Evolutionary conservation across 345 rosid genomes (phyloP).

Genomic region (Erodium maritimum): DNA sequence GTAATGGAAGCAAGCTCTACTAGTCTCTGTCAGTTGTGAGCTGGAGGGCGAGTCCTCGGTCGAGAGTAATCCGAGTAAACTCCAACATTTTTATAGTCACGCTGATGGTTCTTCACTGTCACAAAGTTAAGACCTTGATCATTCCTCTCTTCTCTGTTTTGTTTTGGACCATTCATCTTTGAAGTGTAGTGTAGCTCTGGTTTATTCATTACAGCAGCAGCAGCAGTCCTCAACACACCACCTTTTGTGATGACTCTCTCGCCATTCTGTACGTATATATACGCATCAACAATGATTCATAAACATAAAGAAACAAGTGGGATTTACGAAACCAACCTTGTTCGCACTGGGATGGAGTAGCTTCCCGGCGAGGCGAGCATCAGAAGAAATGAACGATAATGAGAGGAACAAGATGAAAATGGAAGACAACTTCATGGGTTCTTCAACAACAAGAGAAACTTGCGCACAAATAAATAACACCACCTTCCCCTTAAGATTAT

Average conservation of each 20-base stretch:
- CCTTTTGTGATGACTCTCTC: constrained; percentile 1
- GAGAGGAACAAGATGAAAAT: constrained; percentile 15
- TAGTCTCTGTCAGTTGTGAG: constrained; percentile 39
- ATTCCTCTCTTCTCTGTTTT: constrained; percentile 11
- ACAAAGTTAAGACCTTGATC: constrained; percentile 7
- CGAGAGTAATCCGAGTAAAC: constrained; percentile 44
- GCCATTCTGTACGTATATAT: constrained; percentile 11
- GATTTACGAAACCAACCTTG: background rate
- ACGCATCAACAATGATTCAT: background rate
- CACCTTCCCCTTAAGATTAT: background rate
- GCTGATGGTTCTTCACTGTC: constrained; percentile 15
- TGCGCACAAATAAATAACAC: background rate
- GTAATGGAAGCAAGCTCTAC: too few relatives aligned
- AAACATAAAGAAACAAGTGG: background rate
- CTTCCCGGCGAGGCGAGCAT: constrained; percentile 23
- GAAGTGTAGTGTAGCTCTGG: background rate
- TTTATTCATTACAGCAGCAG: too few relatives aligned
- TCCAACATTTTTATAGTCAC: constrained; percentile 7
- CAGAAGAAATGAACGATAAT: constrained; percentile 15
- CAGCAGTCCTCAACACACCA: background rate
- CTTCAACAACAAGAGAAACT: background rate
- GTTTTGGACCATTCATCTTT: background rate
- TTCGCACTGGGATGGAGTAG: background rate
- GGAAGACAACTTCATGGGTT: constrained; percentile 8
- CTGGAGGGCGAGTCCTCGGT: constrained; percentile 40